These are phyloP conservation scores for Durusdinium trenchii DNA, from an alignment of 73 alveolate genomes.

Conservation along the genomic window DNA sequence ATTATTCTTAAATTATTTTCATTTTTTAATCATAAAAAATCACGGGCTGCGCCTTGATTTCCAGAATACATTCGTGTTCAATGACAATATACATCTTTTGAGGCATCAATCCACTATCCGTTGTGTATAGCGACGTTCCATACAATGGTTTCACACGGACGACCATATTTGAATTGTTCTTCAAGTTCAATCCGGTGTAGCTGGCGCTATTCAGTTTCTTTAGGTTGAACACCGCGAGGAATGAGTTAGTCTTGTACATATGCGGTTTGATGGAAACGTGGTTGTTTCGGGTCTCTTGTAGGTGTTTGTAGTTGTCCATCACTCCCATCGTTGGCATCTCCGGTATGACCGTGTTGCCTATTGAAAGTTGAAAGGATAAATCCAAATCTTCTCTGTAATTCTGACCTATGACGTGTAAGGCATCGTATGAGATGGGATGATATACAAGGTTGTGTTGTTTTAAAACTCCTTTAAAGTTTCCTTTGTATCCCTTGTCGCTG, in stretches of 20 bases:
- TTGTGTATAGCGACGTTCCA: conserved; percentile 31
- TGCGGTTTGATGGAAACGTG: conserved; percentile 63
- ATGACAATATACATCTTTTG: conserved; percentile 37
- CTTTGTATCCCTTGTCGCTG: background rate
- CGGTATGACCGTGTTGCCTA: conserved; percentile 47
- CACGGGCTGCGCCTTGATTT: conserved; percentile 1
- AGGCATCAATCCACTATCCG: conserved; percentile 44
- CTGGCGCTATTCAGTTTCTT: conserved; percentile 11
- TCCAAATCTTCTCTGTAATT: background rate
- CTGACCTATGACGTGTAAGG: background rate
- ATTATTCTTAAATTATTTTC: too few species aligned
- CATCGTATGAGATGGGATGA: conserved; percentile 16
- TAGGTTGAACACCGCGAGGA: conserved; percentile 18
- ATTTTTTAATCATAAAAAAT: conserved; percentile 28
- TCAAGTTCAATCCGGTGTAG: conserved; percentile 30
- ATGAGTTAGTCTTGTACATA: conserved; percentile 40
- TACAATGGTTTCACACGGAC: background rate
- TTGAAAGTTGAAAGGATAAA: conserved; percentile 5
- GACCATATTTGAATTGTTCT: conserved; percentile 52
- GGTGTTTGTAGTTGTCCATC: conserved; percentile 39
- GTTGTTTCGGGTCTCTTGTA: conserved; percentile 48
- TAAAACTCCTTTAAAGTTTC: background rate
- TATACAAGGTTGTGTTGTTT: conserved; percentile 32
- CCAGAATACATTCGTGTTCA: conserved; percentile 60
- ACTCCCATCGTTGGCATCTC: conserved; percentile 70